Evolutionary conservation across 2,329 filamentous ascomycete genomes (phyloP).

Genomic region (Colletotrichum sp.): DNA sequence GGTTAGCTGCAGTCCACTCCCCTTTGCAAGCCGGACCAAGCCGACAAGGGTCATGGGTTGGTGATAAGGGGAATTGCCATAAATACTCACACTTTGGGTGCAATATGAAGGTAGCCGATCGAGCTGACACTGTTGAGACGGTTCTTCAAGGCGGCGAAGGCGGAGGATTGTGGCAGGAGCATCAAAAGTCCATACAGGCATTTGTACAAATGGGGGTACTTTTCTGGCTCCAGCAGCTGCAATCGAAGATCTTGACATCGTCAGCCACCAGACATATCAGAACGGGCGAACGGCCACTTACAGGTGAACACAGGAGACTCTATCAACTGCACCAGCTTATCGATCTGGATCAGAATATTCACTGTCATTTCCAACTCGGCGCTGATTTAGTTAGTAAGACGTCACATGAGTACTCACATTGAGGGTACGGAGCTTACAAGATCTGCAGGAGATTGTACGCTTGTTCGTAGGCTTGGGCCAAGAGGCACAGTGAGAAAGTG

Average conservation of each 20-base stretch:
- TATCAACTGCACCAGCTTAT: slow-evolving; percentile 95
- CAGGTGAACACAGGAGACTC: slow-evolving; percentile 98
- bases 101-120: slow-evolving; percentile 91
- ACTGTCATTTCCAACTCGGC: slow-evolving; percentile 99
- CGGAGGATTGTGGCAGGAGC: slow-evolving; percentile 97
- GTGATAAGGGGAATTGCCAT: slow-evolving; percentile 22
- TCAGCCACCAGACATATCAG: neutral
- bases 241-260: slow-evolving; percentile 79
- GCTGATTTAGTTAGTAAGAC: slow-evolving; percentile 51
- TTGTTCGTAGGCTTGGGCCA: slow-evolving; percentile 97
- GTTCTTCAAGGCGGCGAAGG: slow-evolving; percentile 96
- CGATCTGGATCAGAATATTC: slow-evolving; percentile 97
- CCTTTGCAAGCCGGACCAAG: slow-evolving; percentile 29
- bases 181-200: slow-evolving; percentile 96
- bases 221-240: slow-evolving; percentile 93
- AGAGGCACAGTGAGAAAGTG: slow-evolving; percentile 92
- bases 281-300: slow-evolving; percentile 48
- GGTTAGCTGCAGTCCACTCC: slow-evolving; percentile 30
- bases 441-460: slow-evolving; percentile 96
- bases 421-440: slow-evolving; percentile 68
- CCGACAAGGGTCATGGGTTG: slow-evolving; percentile 29
- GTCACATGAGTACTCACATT: neutral
- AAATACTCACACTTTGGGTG: slow-evolving; percentile 73
- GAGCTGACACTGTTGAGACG: slow-evolving; percentile 95
- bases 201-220: slow-evolving; percentile 94